Conservation (phyloP, 768 basidiomycete genomes). For the Amanita phalloides region DNA sequence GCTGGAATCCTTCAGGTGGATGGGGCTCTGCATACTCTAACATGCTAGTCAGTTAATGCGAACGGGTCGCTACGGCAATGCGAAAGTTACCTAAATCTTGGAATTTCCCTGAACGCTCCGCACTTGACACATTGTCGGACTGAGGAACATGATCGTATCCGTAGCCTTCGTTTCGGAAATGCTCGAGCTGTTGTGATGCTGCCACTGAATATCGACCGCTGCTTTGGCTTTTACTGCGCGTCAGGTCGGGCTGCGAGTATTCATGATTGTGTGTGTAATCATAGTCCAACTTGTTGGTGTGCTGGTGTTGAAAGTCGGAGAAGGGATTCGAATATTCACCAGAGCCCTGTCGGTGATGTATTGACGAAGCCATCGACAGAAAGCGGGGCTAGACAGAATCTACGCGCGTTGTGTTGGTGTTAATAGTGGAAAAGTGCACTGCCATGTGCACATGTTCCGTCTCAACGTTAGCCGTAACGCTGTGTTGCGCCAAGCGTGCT, state of each 20-base stretch:
- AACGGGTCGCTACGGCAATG: not conserved
- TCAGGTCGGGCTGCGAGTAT: not conserved
- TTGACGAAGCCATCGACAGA: not conserved
- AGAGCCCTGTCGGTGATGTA: not conserved
- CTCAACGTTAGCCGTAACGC: too few species aligned
- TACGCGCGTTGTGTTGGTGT: too few species aligned
- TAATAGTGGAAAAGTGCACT: too few species aligned
- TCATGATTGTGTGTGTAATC: not conserved
- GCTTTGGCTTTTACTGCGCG: constrained; percentile 1
- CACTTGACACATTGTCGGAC: constrained; percentile 27
- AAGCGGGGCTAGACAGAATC: not conserved
- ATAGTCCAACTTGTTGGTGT: not conserved
- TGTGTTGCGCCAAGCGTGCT: too few species aligned
- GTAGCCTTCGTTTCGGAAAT: constrained; percentile 10
- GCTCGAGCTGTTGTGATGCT: not conserved
- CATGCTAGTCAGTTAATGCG: not conserved
- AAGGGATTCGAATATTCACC: constrained; percentile 9
- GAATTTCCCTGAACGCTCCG: constrained; percentile 26
- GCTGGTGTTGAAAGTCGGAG: constrained; percentile 5
- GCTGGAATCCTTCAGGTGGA: constrained; percentile 12
- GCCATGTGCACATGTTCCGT: too few species aligned
- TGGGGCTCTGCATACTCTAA: constrained; percentile 61
- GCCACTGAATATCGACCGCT: not conserved
- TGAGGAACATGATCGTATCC: not conserved
- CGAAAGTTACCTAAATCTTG: constrained; percentile 41